phyloP scores from a whole-genome alignment of 208 protist species.

The Leishmania guyanensis region DNA sequence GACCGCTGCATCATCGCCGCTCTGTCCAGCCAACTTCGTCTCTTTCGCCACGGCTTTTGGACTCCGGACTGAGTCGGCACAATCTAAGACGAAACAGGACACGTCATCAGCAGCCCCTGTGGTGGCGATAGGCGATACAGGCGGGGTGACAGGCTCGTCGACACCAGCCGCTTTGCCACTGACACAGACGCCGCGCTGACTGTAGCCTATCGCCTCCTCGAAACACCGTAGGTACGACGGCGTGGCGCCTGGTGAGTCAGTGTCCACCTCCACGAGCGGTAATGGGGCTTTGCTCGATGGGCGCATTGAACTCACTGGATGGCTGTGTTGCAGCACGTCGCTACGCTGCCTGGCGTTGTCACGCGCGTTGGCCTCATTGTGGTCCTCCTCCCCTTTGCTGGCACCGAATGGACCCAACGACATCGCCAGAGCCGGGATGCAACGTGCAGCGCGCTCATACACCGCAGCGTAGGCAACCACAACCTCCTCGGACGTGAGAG shows the following conservation, averaged over 20 bases:
- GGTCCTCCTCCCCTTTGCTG: background rate
- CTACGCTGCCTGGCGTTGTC: background rate
- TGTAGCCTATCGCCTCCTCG: background rate
- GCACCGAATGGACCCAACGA: background rate
- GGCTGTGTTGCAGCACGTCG: background rate
- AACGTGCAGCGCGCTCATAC: slow-evolving; percentile 25
- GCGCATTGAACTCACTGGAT: background rate
- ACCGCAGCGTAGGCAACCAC: slow-evolving; percentile 41
- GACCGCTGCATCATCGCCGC: background rate
- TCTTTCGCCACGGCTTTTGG: background rate
- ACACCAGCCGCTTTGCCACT: background rate
- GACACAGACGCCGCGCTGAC: background rate
- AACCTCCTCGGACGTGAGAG: slow-evolving; percentile 40
- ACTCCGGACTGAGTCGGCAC: background rate
- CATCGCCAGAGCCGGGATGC: slow-evolving; percentile 32
- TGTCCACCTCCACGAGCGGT: background rate
- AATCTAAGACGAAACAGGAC: slow-evolving; percentile 16
- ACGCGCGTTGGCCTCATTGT: background rate
- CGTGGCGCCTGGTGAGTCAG: background rate
- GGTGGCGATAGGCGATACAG: slow-evolving; percentile 25
- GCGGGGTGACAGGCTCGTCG: slow-evolving; percentile 11
- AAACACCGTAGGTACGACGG: background rate
- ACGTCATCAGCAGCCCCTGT: slow-evolving; percentile 14
- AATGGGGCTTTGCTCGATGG: background rate
- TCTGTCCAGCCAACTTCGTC: background rate